Evolutionary conservation across 768 basidiomycete species (phyloP), one percentile per base, ranked within the genome.

Genomic region (Cystofilobasidium bisporidii): DNA sequence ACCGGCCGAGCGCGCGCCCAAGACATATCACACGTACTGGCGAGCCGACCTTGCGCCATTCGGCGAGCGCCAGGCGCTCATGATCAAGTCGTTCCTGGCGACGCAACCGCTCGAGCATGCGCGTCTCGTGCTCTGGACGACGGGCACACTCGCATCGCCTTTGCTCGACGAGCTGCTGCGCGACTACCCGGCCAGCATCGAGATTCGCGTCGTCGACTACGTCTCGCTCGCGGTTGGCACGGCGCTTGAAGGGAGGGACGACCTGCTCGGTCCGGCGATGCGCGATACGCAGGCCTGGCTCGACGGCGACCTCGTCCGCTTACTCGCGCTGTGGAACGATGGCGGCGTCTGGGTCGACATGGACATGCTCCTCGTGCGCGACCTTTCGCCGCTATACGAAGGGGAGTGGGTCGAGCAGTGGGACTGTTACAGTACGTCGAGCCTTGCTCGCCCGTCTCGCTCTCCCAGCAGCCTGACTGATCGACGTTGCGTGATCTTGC

Each of bases 291-390:
- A 86, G 75, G 94, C 91, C 10, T 97, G 93, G 94, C 80, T 96
- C 32, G 94, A 97, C 72, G 92, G 94, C 0, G 94, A 97, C 75
- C 81, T 96, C 65, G 81, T 97, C n/a, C 81, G 94, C 61, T 74
- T 97, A 71, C 79, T 99, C 68, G 83, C 92, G 33, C 78, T 96
- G 40, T 97, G 92, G 89, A 85, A 83, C 69, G 85, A 83, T 73
- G 94, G 94, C 1, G 94, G 94, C 0, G 84, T 96, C 28, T 98
- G 94, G 94, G 81, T 97, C 57, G 94, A 99, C 75, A 96, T 97
- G 91, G 94, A 99, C 77, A 88, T 88, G 61, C 81, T 98, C 64
- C 79, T 97, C 70, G 94, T 91, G 55, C 80, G 94, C 64, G 89
- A 92, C 78, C 79, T 98, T 40, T 80, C 85, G 3, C 91, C 93